Conservation (phyloP, 176 grass and related monocot genomes). For the Alloteropsis semialata region DNA sequence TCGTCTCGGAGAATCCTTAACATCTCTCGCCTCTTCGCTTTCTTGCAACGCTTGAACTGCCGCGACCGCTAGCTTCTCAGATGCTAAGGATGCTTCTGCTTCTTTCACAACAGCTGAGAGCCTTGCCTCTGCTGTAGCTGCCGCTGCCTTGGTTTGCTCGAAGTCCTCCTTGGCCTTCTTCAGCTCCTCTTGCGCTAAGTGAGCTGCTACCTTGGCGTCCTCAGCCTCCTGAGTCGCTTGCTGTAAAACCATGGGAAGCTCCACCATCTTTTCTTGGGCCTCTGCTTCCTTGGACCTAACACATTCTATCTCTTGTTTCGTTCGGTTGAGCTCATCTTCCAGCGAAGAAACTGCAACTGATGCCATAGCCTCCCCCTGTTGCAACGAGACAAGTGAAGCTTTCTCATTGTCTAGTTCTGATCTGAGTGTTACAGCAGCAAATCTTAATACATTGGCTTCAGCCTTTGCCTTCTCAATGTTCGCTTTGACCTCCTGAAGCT, state of each 20-base stretch:
- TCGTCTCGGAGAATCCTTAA: constrained; percentile 44
- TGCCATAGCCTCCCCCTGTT: constrained; percentile 77
- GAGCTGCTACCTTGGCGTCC: constrained; percentile 55
- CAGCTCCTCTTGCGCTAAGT: constrained; percentile 59
- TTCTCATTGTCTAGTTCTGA: constrained; percentile 63
- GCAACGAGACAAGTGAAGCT: constrained; percentile 53
- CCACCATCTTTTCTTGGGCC: constrained; percentile 64
- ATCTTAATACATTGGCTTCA: constrained; percentile 52
- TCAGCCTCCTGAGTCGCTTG: constrained; percentile 77
- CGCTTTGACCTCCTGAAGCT: constrained; percentile 66
- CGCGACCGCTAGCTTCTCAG: constrained; percentile 58
- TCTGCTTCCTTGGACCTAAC: constrained; percentile 68
- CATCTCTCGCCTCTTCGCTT: constrained; percentile 46
- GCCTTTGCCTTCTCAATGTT: constrained; percentile 64
- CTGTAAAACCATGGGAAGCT: constrained; percentile 82
- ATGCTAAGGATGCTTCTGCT: constrained; percentile 66
- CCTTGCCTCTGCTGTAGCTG: constrained; percentile 54
- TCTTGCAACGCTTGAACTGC: constrained; percentile 69
- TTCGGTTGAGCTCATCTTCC: constrained; percentile 78
- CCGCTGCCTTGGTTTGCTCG: constrained; percentile 58
- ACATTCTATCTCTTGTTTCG: constrained; percentile 70
- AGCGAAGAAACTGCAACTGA: constrained; percentile 72
- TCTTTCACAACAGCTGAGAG: constrained; percentile 72
- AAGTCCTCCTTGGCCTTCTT: constrained; percentile 66
- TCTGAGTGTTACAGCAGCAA: constrained; percentile 54